Percentiles rank a stretch among this genome's conserved stretches.
These are phyloP conservation scores for Manihot esculenta DNA, from an alignment of 441 rosid genomes.

Conservation along the genomic window DNA sequence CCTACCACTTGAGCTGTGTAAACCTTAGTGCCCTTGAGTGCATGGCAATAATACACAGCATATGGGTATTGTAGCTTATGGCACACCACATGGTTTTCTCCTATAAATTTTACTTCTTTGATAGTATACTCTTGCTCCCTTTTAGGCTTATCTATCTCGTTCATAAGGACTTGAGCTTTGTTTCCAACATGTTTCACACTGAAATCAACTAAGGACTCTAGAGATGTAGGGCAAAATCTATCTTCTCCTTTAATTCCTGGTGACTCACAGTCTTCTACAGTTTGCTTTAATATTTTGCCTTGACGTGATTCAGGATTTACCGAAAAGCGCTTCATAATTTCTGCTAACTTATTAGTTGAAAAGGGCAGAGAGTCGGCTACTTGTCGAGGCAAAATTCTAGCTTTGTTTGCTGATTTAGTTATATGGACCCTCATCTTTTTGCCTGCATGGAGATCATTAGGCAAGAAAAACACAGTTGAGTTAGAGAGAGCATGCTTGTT, in stretches of 20 bases:
- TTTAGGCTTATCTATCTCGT: not conserved
- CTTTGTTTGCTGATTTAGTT: not conserved
- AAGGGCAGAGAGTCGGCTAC: not conserved
- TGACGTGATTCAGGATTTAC: not conserved
- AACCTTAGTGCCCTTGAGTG: not conserved
- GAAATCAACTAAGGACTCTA: not conserved
- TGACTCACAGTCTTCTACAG: not conserved
- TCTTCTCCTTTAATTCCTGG: not conserved
- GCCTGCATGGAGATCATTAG: not conserved
- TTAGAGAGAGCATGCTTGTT: no score
- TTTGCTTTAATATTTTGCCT: not conserved
- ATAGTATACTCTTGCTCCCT: not conserved
- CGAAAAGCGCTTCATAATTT: not conserved
- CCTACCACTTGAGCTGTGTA: not conserved
- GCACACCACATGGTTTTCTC: slow-evolving; percentile 5
- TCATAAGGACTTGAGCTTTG: not conserved
- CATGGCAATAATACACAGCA: not conserved
- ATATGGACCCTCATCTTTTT: not conserved
- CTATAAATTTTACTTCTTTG: not conserved
- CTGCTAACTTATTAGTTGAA: not conserved
- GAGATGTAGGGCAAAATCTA: not conserved
- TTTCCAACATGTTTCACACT: not conserved
- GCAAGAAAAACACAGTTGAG: no score
- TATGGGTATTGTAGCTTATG: not conserved
- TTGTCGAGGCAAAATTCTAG: not conserved